Evolutionary conservation across 495 filamentous ascomycete species (phyloP), one percentile per base, ranked within the genome.

Genomic region (Emericellopsis terricola): DNA sequence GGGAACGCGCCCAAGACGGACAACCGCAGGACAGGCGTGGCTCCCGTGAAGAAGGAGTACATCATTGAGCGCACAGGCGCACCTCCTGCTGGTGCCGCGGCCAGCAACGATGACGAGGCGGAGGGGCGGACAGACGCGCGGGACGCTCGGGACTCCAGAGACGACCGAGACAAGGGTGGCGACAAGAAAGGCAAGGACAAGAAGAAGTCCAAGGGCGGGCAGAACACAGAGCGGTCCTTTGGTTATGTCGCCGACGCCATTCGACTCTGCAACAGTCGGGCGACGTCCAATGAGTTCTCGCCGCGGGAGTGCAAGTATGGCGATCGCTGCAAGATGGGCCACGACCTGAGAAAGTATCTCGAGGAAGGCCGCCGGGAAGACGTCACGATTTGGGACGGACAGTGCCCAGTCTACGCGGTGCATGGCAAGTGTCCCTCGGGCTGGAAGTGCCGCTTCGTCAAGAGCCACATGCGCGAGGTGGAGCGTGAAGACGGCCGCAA

Each of bases 391-490:
- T 73, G 91, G 39, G 59, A 58, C 34, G 77, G 81, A 0, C 52
- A 75, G 15, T 97, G 89, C 48, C 85, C 86, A 0, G 65, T 86
- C 10, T 93, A 67, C 56, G 75, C 84, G 43, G 65, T 59, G 7
- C 62, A 69, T 17, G 91, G 89, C 20, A 69, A 60, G 42, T 97
- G 89, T 45, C 55, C 59, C 33, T 67, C 73, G 11, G 89, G 89
- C 2, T 97, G 86, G 85, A 91, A 79, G 46, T 97, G 89, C 50
- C 80, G 87, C 9, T 84, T 92, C 46, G 76, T 81, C 11, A 63
- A 62, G 33, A 83, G 78, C 24, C 89, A 97, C 51, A 80, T 76
- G 39, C 62, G 71, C 33, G 82, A 93, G 53, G 51, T 78, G 17
- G 68, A 76, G 33, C 69, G 57, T 4, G 70, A 69, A 30, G 84